phyloP scores from a whole-genome alignment of 257 asterid genomes.

The Verbascum thapsus region DNA sequence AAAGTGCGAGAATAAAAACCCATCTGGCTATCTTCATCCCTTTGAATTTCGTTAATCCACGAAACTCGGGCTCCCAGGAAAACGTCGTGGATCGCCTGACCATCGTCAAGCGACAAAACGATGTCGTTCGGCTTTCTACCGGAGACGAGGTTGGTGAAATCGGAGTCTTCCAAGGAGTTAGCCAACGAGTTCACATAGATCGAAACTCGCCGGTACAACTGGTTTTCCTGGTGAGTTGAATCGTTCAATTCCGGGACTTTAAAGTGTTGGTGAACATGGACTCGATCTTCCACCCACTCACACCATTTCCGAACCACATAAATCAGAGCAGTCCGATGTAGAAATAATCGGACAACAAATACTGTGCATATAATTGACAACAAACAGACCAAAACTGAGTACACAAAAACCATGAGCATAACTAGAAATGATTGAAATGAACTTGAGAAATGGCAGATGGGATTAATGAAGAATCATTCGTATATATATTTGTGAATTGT shows the following conservation, averaged over 20 bases:
- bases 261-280: slow-evolving; percentile 69
- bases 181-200: slow-evolving; percentile 54
- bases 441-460: no score
- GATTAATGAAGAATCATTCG: neutral
- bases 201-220: slow-evolving; percentile 49
- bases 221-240: slow-evolving; percentile 54
- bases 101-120: slow-evolving; percentile 46
- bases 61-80: slow-evolving; percentile 64
- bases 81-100: slow-evolving; percentile 47
- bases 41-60: slow-evolving; percentile 44
- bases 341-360: slow-evolving; percentile 48
- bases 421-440: no score
- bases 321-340: slow-evolving; percentile 72
- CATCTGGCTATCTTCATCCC: slow-evolving; percentile 1
- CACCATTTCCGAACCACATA: slow-evolving; percentile 46
- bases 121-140: slow-evolving; percentile 55
- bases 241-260: slow-evolving; percentile 64
- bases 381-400: slow-evolving; percentile 31
- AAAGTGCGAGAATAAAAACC: slow-evolving; percentile 42
- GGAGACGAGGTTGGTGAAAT: slow-evolving; percentile 58
- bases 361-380: slow-evolving; percentile 24
- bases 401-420: slow-evolving; percentile 38
- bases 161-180: slow-evolving; percentile 63
- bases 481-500: neutral
- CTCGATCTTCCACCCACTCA: slow-evolving; percentile 56